Evolutionary conservation across 208 protist species (phyloP), one percentile per base, ranked within the genome.

Genomic region (Acanthamoeba culbertsoni): DNA sequence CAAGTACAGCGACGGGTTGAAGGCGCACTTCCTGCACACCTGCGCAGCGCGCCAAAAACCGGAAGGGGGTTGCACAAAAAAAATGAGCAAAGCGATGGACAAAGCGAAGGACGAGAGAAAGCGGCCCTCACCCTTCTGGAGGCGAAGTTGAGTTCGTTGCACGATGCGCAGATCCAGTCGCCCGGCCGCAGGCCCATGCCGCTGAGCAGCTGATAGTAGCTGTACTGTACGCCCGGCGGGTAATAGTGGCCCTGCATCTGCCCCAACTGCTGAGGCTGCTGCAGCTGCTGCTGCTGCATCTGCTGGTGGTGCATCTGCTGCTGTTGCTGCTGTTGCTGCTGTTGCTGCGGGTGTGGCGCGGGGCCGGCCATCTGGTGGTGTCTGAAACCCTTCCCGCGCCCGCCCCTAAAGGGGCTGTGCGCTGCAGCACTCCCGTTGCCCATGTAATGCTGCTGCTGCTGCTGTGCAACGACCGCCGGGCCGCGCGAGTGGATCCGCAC

Each of bases 111-210:
- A 8, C 12, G 35, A 28, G 26, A 28, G 57, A 20, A 62, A 26
- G 2, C 20, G 14, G 28, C n/a, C n/a, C n/a, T n/a, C 35, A 65
- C 77, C 48, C 48, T 23, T 4, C 79, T 2, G 48, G 79, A 89
- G 40, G 79, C 79, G n/a, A 89, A 89, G 79, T 89, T 89, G 51
- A 89, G 45, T 10, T 89, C 79, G 53, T 40, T 65, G 53, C 79
- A 89, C 8, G 45, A 65, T 14, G 31, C 51, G 33, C 79, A 89
- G 51, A 65, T 31, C 79, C 79, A 89, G 28, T 89, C 79, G 79
- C 79, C 79, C 16, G 79, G 79, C 26, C 79, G 71, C 71, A 82
- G n/a, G 37, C 71, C 71, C 65, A 77, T 77, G 2, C 71, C 71
- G 71, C 16, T 82, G 40, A 82, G 71, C 18, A 82, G 71, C 71